Evolutionary conservation across 164 flowering plant species (phyloP).

Genomic region (Magnolia officinalis): DNA sequence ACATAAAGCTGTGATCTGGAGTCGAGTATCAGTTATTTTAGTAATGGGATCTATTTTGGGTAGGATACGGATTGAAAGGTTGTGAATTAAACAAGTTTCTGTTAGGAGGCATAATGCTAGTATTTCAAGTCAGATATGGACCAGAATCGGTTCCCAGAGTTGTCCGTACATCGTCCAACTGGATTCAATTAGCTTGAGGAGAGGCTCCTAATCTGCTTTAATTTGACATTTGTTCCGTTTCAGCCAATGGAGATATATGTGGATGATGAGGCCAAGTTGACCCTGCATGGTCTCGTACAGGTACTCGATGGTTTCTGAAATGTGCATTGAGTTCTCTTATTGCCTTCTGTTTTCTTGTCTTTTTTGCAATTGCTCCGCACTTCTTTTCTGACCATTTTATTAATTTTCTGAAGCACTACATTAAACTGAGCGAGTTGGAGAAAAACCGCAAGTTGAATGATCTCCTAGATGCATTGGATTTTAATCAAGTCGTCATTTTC

Average conservation of each 20-base stretch:
- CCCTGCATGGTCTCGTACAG: conserved; percentile 99
- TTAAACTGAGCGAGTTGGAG: conserved; percentile 86
- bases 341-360: background rate
- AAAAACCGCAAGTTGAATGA: conserved; percentile 97
- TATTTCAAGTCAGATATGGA: conserved; percentile 26
- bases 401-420: conserved; percentile 68
- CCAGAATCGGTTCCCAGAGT: conserved; percentile 30
- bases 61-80: conserved; percentile 9
- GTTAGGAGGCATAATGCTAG: conserved; percentile 27
- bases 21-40: conserved; percentile 4
- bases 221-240: conserved; percentile 66
- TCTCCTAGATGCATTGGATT: conserved; percentile 96
- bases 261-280: conserved; percentile 97
- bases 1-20: conserved; percentile 6
- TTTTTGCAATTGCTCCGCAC: background rate
- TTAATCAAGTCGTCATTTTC: conserved; percentile 97
- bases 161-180: conserved; percentile 41
- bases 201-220: conserved; percentile 57
- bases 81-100: conserved; percentile 21
- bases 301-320: conserved; percentile 27
- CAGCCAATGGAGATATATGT: conserved; percentile 99
- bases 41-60: conserved; percentile 7
- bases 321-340: background rate
- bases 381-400: background rate
- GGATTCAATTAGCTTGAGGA: conserved; percentile 64